A percentile compares a stretch with the other conserved stretches of the same genome.
phyloP scores from a whole-genome alignment of 768 basidiomycete species.

The Amylocystis lapponica region DNA sequence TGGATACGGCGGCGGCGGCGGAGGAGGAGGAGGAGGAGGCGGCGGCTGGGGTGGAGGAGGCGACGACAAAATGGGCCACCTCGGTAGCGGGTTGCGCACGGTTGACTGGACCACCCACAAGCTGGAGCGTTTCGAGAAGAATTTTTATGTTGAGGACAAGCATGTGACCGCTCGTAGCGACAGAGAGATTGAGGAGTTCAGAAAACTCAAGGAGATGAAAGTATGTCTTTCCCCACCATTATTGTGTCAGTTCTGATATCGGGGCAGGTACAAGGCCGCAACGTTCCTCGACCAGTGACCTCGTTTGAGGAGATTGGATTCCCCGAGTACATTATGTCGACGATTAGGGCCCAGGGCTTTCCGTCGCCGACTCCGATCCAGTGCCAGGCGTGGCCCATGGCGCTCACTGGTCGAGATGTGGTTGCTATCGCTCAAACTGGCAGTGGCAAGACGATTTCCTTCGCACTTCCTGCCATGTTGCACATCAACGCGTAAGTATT shows the following conservation, averaged over 20 bases:
- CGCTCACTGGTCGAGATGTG: conserved; percentile 87
- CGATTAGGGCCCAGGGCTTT: conserved; percentile 94
- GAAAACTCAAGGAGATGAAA: conserved; percentile 81
- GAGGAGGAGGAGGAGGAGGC: conserved; percentile 43
- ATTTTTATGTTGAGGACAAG: conserved; percentile 93
- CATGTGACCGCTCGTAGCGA: conserved; percentile 73
- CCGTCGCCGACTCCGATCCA: conserved; percentile 89
- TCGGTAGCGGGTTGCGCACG: conserved; percentile 75
- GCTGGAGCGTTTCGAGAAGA: conserved; percentile 91
- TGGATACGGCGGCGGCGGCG: conserved; percentile 36
- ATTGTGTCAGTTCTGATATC: neutral
- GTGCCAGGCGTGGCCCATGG: conserved; percentile 99
- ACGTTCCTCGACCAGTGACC: conserved; percentile 84
- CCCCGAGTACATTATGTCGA: conserved; percentile 92
- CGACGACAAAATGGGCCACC: conserved; percentile 71
- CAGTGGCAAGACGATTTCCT: conserved; percentile 97
- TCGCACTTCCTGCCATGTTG: conserved; percentile 97
- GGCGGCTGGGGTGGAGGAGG: conserved; percentile 49
- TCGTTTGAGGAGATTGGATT: conserved; percentile 94
- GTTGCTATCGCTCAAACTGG: conserved; percentile 98
- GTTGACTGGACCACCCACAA: conserved; percentile 81
- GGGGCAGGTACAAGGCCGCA: conserved; percentile 86
- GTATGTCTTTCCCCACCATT: conserved; percentile 30
- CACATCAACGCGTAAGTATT: conserved; percentile 94
- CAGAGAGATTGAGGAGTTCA: conserved; percentile 85